These are phyloP conservation scores for Amanita phalloides DNA, from an alignment of 768 basidiomycete genomes.

Conservation along the genomic window DNA sequence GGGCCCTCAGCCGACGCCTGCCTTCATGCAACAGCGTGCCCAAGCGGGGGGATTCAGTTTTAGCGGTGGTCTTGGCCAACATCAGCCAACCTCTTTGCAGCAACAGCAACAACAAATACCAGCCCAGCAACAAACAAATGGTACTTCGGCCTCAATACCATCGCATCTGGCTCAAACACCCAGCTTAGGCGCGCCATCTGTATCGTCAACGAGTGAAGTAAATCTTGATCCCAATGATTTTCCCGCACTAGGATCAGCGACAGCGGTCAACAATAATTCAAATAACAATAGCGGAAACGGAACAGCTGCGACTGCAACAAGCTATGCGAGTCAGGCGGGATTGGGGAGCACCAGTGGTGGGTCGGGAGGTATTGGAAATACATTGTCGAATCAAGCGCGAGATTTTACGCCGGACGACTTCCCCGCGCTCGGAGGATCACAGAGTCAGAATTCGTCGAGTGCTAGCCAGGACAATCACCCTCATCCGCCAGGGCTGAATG, in stretches of 20 bases:
- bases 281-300: constrained; percentile 26
- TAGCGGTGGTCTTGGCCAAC: constrained; percentile 44
- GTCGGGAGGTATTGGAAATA: constrained; percentile 19
- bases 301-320: constrained; percentile 36
- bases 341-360: constrained; percentile 31
- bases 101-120: constrained; percentile 22
- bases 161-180: constrained; percentile 48
- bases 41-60: constrained; percentile 56
- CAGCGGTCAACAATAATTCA: constrained; percentile 29
- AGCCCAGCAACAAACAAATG: constrained; percentile 45
- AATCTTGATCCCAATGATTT: constrained; percentile 82
- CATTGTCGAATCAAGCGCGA: constrained; percentile 30
- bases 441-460: constrained; percentile 20
- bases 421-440: constrained; percentile 66
- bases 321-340: constrained; percentile 78
- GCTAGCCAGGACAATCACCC: constrained; percentile 28
- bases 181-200: constrained; percentile 43
- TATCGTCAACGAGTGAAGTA: constrained; percentile 61
- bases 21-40: constrained; percentile 54
- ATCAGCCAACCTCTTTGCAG: constrained; percentile 31
- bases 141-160: constrained; percentile 38
- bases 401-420: constrained; percentile 87
- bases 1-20: constrained; percentile 47
- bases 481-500: constrained; percentile 75
- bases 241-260: constrained; percentile 70